These are phyloP conservation scores for Seminavis robusta DNA, from an alignment of 108 stramenopile genomes.

Conservation along the genomic window DNA sequence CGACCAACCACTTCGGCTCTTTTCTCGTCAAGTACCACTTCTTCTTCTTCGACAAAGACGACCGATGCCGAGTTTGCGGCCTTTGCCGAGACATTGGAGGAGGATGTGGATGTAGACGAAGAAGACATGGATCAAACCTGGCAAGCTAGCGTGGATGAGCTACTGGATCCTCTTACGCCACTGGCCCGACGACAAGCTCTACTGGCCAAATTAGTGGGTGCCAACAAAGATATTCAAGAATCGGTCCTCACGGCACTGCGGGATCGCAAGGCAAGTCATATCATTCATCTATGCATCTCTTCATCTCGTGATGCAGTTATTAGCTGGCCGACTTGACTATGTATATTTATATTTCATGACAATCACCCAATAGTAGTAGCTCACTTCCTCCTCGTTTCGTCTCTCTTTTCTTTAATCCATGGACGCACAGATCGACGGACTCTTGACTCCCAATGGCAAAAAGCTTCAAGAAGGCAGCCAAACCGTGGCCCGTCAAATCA, in stretches of 20 bases:
- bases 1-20: too few species aligned
- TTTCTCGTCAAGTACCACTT: neutral
- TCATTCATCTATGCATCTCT: neutral
- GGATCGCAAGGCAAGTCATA: conserved; percentile 64
- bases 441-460: conserved; percentile 71
- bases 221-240: conserved; percentile 68
- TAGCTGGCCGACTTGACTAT: neutral
- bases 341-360: neutral
- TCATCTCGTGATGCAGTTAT: neutral
- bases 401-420: neutral
- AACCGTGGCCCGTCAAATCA: conserved; percentile 78
- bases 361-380: neutral
- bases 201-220: conserved; percentile 58
- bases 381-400: neutral
- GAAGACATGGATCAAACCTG: conserved; percentile 29
- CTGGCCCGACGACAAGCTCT: conserved; percentile 67
- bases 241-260: conserved; percentile 60
- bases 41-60: too few species aligned
- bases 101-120: conserved; percentile 5
- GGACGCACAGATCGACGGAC: conserved; percentile 59
- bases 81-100: conserved; percentile 50
- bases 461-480: conserved; percentile 74
- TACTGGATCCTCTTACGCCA: conserved; percentile 66
- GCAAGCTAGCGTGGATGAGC: conserved; percentile 67
- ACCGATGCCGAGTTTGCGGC: conserved; percentile 38